Percentiles rank a stretch among this genome's conserved stretches.
phyloP scores from a whole-genome alignment of 2,329 filamentous ascomycete species.

The Torrubiella hemipterigena region DNA sequence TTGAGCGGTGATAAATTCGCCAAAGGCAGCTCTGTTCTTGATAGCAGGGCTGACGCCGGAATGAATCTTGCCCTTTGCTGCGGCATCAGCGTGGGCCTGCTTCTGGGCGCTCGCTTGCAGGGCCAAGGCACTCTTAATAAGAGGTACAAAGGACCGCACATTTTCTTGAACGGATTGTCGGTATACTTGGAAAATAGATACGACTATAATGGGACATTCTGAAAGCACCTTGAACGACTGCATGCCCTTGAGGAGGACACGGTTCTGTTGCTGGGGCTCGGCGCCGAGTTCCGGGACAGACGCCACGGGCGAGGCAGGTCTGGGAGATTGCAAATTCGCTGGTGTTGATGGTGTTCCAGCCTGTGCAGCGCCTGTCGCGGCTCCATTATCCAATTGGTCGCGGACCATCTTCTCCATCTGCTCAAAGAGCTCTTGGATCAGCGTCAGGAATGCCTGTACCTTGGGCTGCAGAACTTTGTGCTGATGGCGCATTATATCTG shows the following conservation, averaged over 20 bases:
- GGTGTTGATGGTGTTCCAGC: constrained; percentile 54
- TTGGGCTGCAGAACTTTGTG: constrained; percentile 65
- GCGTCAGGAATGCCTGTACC: constrained; percentile 77
- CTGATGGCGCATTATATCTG: constrained; percentile 92
- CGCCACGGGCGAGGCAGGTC: constrained; percentile 79
- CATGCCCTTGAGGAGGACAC: constrained; percentile 83
- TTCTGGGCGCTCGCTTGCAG: constrained; percentile 89
- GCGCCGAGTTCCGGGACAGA: constrained; percentile 69
- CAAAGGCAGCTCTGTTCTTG: constrained; percentile 86
- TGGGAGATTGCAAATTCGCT: constrained; percentile 72
- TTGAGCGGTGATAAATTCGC: constrained; percentile 94
- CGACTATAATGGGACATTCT: constrained; percentile 96
- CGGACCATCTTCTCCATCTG: constrained; percentile 90
- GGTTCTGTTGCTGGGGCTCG: constrained; percentile 69
- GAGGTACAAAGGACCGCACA: constrained; percentile 81
- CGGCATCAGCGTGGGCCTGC: constrained; percentile 79
- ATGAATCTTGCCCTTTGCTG: constrained; percentile 68
- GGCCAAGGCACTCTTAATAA: constrained; percentile 82
- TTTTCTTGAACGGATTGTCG: constrained; percentile 67
- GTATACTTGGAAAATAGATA: constrained; percentile 94
- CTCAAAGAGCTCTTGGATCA: constrained; percentile 94
- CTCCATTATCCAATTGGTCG: constrained; percentile 80
- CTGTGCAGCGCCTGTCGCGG: constrained; percentile 37
- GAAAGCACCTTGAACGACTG: constrained; percentile 97
- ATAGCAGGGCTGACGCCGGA: constrained; percentile 89